Evolutionary conservation across 768 basidiomycete species (phyloP).

Genomic region (Neoboletus brunneissimus): DNA sequence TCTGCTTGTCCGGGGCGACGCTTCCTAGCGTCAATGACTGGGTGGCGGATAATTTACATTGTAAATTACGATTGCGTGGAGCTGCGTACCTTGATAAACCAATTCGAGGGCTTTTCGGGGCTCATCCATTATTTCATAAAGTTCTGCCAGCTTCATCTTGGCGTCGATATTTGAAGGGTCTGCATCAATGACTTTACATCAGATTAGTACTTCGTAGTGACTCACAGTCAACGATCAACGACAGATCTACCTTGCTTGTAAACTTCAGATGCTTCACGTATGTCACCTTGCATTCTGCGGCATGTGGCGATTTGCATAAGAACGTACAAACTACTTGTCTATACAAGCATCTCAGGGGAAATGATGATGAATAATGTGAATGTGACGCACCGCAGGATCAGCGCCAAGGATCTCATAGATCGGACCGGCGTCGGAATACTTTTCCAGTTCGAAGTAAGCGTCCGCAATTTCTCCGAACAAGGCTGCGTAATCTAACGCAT

Average conservation of each 20-base stretch:
- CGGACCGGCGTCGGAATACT: background rate
- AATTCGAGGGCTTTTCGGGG: background rate
- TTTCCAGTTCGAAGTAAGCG: constrained; percentile 51
- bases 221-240: background rate
- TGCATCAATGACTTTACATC: constrained; percentile 57
- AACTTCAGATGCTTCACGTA: constrained; percentile 75
- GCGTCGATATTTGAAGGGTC: constrained; percentile 78
- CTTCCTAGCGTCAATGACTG: constrained; percentile 62
- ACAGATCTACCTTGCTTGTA: constrained; percentile 68
- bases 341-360: background rate
- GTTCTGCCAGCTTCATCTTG: constrained; percentile 86
- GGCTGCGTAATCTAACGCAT: constrained; percentile 71
- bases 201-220: constrained; percentile 17
- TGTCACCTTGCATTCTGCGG: constrained; percentile 70
- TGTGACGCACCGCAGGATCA: background rate
- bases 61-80: background rate
- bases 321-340: background rate
- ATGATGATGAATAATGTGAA: background rate
- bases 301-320: constrained; percentile 77
- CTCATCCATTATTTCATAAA: constrained; percentile 74
- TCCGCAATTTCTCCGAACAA: constrained; percentile 84
- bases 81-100: constrained; percentile 49
- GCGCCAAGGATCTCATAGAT: background rate
- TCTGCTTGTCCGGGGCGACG: constrained; percentile 34
- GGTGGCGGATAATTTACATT: constrained; percentile 47